Evolutionary conservation across 805 yeast species (phyloP).

Genomic region (Peterozyma toletana): DNA sequence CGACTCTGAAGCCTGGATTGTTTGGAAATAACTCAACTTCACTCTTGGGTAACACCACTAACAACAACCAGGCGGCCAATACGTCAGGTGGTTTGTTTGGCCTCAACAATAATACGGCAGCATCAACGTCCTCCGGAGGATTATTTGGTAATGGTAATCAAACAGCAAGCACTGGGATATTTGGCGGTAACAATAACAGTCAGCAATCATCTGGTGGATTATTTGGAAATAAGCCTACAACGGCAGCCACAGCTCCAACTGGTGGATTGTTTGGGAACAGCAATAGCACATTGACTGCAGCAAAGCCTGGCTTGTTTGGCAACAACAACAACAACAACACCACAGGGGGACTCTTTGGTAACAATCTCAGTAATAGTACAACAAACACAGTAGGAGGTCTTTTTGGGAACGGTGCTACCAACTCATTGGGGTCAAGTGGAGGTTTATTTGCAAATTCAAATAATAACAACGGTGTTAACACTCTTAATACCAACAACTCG

Average conservation of each 20-base stretch:
- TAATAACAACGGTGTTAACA: constrained; percentile 1
- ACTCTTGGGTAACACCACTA: constrained; percentile 16
- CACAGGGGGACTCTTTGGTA: constrained; percentile 2
- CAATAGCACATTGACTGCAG: constrained; percentile 3
- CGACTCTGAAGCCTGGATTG: constrained; percentile 13
- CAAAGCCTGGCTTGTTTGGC: constrained; percentile 10
- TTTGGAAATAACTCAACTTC: constrained; percentile 2
- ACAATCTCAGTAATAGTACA: constrained; percentile 9
- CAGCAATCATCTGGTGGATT: background rate
- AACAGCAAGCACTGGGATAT: too few species aligned
- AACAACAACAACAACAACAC: constrained; percentile 11
- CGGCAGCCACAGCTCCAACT: constrained; percentile 1
- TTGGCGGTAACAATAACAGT: background rate
- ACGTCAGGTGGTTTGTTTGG: background rate
- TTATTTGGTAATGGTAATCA: constrained; percentile 16
- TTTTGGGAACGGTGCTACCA: constrained; percentile 14
- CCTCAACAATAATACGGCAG: constrained; percentile 13
- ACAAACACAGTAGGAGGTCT: constrained; percentile 12
- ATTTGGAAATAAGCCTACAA: constrained; percentile 1
- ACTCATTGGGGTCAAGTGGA: constrained; percentile 12
- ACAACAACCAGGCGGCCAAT: constrained; percentile 3
- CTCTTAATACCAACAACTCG: background rate
- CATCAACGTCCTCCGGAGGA: constrained; percentile 23
- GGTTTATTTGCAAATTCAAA: constrained; percentile 13
- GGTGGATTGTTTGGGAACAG: constrained; percentile 20